Conservation (phyloP, 768 basidiomycete species). For the Coprinopsis strossmayeri region DNA sequence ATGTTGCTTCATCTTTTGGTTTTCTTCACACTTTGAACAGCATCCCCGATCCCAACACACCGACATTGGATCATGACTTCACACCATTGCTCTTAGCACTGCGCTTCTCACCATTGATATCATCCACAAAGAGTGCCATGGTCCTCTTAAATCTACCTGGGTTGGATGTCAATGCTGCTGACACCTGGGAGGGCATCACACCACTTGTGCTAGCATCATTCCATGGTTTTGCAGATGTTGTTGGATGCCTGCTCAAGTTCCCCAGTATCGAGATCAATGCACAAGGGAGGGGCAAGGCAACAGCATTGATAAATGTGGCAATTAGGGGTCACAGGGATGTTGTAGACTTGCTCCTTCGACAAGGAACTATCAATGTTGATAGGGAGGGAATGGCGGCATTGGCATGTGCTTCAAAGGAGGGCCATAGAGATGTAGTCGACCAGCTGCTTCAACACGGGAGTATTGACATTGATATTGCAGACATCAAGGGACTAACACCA, state of each 20-base stretch:
- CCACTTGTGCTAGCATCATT: not conserved
- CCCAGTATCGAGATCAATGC: not conserved
- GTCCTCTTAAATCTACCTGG: not conserved
- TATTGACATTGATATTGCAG: not conserved
- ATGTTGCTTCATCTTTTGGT: too few relatives aligned
- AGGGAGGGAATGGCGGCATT: not conserved
- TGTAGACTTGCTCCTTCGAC: not conserved
- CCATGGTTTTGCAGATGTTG: not conserved
- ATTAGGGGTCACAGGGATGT: not conserved
- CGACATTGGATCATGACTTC: too few relatives aligned
- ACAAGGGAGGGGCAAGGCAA: not conserved
- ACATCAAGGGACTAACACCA: not conserved
- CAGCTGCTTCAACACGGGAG: not conserved
- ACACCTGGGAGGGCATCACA: not conserved
- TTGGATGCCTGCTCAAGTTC: not conserved
- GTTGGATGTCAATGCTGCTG: not conserved
- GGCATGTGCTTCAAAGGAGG: not conserved
- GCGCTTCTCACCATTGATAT: not conserved
- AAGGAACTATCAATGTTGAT: not conserved
- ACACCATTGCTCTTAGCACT: not conserved
- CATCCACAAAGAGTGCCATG: not conserved
- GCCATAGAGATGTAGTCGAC: not conserved
- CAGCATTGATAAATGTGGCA: not conserved
- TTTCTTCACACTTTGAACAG: too few relatives aligned
- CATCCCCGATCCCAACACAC: too few relatives aligned